These are phyloP conservation scores for Neonectria magnoliae DNA, from an alignment of 2,329 filamentous ascomycete genomes.

Conservation along the genomic window DNA sequence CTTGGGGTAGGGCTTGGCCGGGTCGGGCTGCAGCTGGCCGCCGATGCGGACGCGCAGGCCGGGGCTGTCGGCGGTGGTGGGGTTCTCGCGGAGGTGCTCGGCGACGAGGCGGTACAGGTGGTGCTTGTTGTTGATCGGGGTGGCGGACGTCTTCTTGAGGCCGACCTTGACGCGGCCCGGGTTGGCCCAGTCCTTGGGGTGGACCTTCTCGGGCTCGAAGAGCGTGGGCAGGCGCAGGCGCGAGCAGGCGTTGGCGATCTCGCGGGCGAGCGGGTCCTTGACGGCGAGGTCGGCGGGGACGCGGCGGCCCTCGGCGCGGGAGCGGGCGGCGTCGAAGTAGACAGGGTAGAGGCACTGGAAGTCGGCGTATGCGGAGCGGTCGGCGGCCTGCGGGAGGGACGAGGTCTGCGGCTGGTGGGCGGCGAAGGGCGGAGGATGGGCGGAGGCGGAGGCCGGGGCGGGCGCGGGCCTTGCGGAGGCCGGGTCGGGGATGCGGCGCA, in stretches of 20 bases:
- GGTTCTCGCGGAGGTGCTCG: slow-evolving; percentile 78
- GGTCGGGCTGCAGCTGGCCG: slow-evolving; percentile 72
- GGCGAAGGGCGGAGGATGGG: slow-evolving; percentile 36
- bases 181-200: slow-evolving; percentile 98
- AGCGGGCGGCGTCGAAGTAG: slow-evolving; percentile 86
- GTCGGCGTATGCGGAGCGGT: slow-evolving; percentile 71
- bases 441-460: slow-evolving; percentile 21
- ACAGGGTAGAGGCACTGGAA: slow-evolving; percentile 94
- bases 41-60: slow-evolving; percentile 78
- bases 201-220: slow-evolving; percentile 90
- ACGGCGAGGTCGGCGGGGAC: slow-evolving; percentile 80
- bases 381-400: slow-evolving; percentile 50
- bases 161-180: slow-evolving; percentile 87
- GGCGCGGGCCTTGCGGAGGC: slow-evolving; percentile 39
- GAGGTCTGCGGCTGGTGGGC: slow-evolving; percentile 40
- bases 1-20: slow-evolving; percentile 74
- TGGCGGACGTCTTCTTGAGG: slow-evolving; percentile 55
- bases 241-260: slow-evolving; percentile 88
- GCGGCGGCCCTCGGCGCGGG: slow-evolving; percentile 82
- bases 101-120: slow-evolving; percentile 87
- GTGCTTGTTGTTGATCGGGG: slow-evolving; percentile 76
- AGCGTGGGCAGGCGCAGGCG: slow-evolving; percentile 76
- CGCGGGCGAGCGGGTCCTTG: slow-evolving; percentile 84
- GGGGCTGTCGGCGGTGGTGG: slow-evolving; percentile 74
- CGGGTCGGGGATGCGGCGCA: slow-evolving; percentile 55